These are phyloP conservation scores for Ogataea ganodermae DNA, from an alignment of 805 yeast genomes.

Conservation along the genomic window DNA sequence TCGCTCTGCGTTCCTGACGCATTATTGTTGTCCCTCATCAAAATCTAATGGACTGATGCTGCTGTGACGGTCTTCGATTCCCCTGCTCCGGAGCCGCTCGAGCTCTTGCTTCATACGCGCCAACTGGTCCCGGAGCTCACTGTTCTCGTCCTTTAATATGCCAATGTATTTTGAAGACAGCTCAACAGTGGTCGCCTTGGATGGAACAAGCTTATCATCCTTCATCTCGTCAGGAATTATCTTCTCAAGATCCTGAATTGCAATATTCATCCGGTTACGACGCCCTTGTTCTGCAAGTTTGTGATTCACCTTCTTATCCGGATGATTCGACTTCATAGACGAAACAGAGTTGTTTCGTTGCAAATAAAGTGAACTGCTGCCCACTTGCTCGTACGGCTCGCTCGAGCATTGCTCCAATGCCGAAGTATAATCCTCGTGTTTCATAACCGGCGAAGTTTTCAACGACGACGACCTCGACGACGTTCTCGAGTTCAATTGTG, in stretches of 20 bases:
- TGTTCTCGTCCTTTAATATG: conserved; percentile 42
- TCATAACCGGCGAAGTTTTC: conserved; percentile 21
- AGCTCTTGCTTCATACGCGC: conserved; percentile 34
- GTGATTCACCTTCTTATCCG: conserved; percentile 69
- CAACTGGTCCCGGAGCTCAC: conserved; percentile 39
- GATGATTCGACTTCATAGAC: conserved; percentile 14
- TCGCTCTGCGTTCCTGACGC: conserved; percentile 5
- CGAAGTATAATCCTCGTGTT: conserved; percentile 12
- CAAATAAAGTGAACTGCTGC: background rate
- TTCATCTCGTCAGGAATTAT: conserved; percentile 63
- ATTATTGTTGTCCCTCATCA: conserved; percentile 7
- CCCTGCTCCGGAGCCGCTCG: conserved; percentile 8
- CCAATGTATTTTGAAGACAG: conserved; percentile 74
- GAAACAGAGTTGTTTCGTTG: conserved; percentile 11
- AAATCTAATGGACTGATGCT: conserved; percentile 27
- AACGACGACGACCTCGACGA: conserved; percentile 18
- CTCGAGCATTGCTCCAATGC: background rate
- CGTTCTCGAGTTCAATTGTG: conserved; percentile 12
- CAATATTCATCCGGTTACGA: conserved; percentile 86
- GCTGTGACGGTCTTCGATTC: conserved; percentile 9
- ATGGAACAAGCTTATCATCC: conserved; percentile 66
- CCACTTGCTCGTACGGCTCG: conserved; percentile 1
- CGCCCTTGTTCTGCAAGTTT: conserved; percentile 96
- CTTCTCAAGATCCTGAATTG: conserved; percentile 71
- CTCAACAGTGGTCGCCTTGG: conserved; percentile 95